Percentiles rank a stretch among this genome's conserved stretches.
phyloP scores from a whole-genome alignment of 768 basidiomycete species.

The Mycena rosella region DNA sequence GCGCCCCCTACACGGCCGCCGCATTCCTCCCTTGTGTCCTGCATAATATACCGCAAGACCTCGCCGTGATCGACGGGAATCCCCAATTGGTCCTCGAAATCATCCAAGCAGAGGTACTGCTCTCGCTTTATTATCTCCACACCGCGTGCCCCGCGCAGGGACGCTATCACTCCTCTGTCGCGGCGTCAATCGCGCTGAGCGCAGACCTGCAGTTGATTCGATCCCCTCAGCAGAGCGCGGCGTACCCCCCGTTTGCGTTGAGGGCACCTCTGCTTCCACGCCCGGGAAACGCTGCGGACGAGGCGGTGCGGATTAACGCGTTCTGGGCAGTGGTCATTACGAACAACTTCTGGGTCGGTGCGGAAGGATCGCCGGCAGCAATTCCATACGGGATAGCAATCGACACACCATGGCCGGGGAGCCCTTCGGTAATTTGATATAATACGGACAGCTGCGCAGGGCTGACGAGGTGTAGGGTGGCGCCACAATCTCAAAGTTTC shows the following conservation, averaged over 20 bases:
- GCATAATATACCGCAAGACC: constrained; percentile 15
- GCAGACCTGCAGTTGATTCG: not conserved
- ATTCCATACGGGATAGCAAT: constrained; percentile 12
- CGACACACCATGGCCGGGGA: constrained; percentile 13
- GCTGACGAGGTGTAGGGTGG: not conserved
- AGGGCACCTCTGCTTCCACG: not conserved
- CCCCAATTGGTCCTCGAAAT: constrained; percentile 56
- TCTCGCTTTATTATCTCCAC: constrained; percentile 64
- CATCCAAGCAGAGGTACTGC: constrained; percentile 63
- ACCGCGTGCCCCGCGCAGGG: constrained; percentile 64
- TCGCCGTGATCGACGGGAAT: constrained; percentile 22
- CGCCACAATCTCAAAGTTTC: constrained; percentile 1
- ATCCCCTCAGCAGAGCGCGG: not conserved
- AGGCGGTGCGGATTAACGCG: constrained; percentile 1
- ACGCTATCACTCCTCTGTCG: constrained; percentile 54
- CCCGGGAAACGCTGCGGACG: not conserved
- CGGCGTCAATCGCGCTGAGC: not conserved
- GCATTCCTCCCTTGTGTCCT: constrained; percentile 1
- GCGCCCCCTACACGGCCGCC: constrained; percentile 36
- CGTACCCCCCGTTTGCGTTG: not conserved
- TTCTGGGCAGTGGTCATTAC: constrained; percentile 22
- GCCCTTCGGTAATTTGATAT: not conserved
- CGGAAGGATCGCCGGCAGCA: not conserved
- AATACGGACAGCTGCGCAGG: not conserved
- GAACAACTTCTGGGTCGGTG: constrained; percentile 22